These are phyloP conservation scores for Populus davidiana DNA, from an alignment of 345 rosid species.

Conservation along the genomic window DNA sequence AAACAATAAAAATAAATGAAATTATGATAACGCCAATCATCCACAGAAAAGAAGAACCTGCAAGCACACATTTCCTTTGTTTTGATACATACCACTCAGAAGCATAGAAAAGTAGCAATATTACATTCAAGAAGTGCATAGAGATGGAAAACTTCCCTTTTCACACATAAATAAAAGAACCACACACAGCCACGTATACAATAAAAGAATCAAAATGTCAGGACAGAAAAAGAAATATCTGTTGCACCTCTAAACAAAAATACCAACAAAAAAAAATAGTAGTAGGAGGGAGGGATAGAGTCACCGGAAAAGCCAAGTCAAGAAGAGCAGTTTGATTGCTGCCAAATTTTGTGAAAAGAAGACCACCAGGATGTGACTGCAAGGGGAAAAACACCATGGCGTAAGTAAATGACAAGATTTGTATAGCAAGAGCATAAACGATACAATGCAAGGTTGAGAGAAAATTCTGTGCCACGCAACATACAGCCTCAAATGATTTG, in stretches of 20 bases:
- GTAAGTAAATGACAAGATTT: conserved; percentile 6
- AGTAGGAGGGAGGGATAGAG: not conserved
- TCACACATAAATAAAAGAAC: not conserved
- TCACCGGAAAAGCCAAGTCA: conserved; percentile 86
- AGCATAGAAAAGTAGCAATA: not conserved
- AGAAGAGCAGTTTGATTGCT: conserved; percentile 84
- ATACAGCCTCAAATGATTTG: not conserved
- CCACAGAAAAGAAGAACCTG: not conserved
- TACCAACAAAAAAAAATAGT: not conserved
- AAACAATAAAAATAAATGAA: not conserved
- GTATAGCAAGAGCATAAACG: not conserved
- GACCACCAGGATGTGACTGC: conserved; percentile 91
- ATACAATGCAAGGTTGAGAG: not conserved
- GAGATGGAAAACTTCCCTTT: not conserved
- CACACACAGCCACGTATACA: not conserved
- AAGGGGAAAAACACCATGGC: conserved; percentile 22
- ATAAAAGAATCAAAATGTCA: not conserved
- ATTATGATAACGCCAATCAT: not conserved
- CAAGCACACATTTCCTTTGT: not conserved
- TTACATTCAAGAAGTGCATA: not conserved
- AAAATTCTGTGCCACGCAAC: not conserved
- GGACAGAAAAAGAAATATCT: not conserved
- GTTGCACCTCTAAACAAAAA: not conserved
- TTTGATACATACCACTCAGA: not conserved
- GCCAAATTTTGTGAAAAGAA: conserved; percentile 79